A percentile compares a stretch with the other conserved stretches of the same genome.
These are phyloP conservation scores for Limonium bicolor DNA, from an alignment of 148 eudicot genomes.

Conservation along the genomic window DNA sequence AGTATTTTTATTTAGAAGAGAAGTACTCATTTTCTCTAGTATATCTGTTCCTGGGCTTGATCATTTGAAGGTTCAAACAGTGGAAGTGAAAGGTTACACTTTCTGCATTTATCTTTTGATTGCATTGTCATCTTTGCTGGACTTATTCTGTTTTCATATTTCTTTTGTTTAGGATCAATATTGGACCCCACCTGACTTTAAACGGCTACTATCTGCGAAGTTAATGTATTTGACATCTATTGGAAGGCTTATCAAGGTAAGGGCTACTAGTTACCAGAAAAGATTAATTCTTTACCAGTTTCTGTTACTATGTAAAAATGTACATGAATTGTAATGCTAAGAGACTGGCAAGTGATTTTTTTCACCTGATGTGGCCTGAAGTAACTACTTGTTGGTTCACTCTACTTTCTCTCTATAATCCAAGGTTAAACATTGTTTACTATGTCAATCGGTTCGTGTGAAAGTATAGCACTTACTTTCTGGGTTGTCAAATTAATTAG, in stretches of 20 bases:
- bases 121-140: neutral
- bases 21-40: neutral
- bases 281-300: neutral
- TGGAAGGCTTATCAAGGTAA: constrained; percentile 83
- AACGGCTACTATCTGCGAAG: constrained; percentile 65
- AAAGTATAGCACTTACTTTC: too few relatives aligned
- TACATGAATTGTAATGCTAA: too few relatives aligned
- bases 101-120: neutral
- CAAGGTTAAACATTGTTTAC: too few relatives aligned
- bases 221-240: constrained; percentile 67
- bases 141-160: neutral
- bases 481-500: too few relatives aligned
- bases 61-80: too few relatives aligned
- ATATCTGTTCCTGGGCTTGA: too few relatives aligned
- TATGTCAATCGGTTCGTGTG: too few relatives aligned
- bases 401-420: too few relatives aligned
- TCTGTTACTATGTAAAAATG: neutral
- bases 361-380: too few relatives aligned
- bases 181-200: constrained; percentile 97
- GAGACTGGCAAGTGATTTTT: too few relatives aligned
- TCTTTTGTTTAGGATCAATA: constrained; percentile 63
- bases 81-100: neutral
- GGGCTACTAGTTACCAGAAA: neutral
- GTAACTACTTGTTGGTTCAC: too few relatives aligned
- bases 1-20: too few relatives aligned